Evolutionary conservation across 2,329 filamentous ascomycete genomes (phyloP), one percentile per base, ranked within the genome.

Genomic region (Neodidymelliopsis sp.): DNA sequence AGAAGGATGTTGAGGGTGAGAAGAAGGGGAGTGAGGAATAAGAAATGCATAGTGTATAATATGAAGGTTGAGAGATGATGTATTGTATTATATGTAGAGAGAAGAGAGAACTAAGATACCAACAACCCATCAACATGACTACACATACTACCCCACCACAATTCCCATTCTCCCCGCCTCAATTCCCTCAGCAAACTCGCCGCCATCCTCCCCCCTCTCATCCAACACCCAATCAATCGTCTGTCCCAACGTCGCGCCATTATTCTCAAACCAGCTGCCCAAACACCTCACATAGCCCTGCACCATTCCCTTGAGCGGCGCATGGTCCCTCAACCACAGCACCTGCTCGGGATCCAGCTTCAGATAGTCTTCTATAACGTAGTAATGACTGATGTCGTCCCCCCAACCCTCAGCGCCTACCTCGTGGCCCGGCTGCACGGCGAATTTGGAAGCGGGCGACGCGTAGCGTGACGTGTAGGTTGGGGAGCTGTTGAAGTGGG

Each of bases 131-230:
- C 24, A 18, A 12, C 24, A 27, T 7, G 24, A 1, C 25, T 35
- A 41, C 36, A 11, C 2, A 31, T 31, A 37, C 31, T 38, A 33
- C 35, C 29, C 38, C 20, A 23, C 6, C 10, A 74, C 75, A 52
- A 96, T 70, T 76, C 96, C 55, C 84, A 89, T 59, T 84, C 90
- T 75, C 76, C 95, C 50, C 78, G 88, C 65, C 82, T 86, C 67
- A 84, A 87, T 45, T 79, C 88, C 53, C 74, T 84, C 34, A 80
- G 85, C 66, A 84, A 97, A 65, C 33, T 77, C 78, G 24, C 72
- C 73, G 6, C 79, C 65, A 55, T 83, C 77, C 34, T 79, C 76
- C 0, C 81, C 81, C 7, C 84, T 67, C 66, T 85, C 80, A 42
- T 72, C 74, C 49, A 85, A 62, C 30, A 86, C 82, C 72, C 76